Conservation (phyloP, 164 flowering plant species). For the Chimonanthus salicifolius region DNA sequence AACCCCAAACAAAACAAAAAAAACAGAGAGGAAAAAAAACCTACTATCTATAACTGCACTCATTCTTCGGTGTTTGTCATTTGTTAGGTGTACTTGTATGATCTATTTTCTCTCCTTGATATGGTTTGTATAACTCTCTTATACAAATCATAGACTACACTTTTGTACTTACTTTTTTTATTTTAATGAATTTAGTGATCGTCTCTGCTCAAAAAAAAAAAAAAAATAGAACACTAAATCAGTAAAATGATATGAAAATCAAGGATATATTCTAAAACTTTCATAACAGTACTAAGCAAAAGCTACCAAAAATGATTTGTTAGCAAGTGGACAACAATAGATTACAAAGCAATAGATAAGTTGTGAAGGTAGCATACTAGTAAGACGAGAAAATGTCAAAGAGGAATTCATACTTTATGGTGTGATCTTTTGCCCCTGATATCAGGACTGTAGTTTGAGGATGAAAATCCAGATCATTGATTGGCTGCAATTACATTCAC, state of each 20-base stretch:
- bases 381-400: not conserved
- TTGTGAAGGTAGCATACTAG: not conserved
- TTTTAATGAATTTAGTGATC: no score
- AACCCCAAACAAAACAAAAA: not conserved
- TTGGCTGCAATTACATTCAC: constrained; percentile 49
- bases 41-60: no score
- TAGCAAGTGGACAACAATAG: not conserved
- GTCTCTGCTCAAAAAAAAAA: no score
- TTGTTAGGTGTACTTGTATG: no score
- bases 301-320: not conserved
- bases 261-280: not conserved
- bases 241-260: not conserved
- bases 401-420: constrained; percentile 55
- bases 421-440: constrained; percentile 82
- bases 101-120: no score
- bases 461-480: constrained; percentile 91
- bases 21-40: no score
- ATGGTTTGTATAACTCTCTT: no score
- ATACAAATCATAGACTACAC: no score
- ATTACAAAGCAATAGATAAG: not conserved
- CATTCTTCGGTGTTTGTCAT: no score
- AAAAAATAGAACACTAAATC: no score
- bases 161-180: no score
- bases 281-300: not conserved
- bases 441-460: constrained; percentile 64